Evolutionary conservation across 352 stramenopile genomes (phyloP).

Genomic region (Phytopythium oedochilum): DNA sequence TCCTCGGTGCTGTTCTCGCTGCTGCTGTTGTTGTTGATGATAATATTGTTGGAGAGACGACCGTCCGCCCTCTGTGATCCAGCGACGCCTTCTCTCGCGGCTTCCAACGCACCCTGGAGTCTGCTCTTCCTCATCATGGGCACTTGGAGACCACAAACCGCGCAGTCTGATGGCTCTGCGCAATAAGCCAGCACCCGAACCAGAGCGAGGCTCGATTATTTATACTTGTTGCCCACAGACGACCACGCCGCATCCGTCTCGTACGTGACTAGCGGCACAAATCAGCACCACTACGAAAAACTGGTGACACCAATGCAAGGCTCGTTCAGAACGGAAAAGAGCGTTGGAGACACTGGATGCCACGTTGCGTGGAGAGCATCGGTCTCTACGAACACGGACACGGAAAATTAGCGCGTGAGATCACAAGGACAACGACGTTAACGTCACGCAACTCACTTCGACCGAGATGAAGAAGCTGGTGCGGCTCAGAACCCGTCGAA

Average conservation of each 20-base stretch:
- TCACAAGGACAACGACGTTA: background rate
- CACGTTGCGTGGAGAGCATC: background rate
- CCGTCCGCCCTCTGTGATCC: no score
- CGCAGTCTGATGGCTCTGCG: no score
- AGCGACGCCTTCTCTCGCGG: background rate
- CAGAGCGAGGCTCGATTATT: background rate
- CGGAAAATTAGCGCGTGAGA: background rate
- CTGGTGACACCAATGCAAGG: background rate
- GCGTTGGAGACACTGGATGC: background rate
- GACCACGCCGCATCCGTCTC: no score
- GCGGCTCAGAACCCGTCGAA: background rate
- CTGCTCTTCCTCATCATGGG: background rate
- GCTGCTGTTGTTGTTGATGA: no score
- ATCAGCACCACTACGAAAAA: background rate
- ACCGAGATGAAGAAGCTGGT: background rate
- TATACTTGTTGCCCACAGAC: background rate
- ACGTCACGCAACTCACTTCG: background rate
- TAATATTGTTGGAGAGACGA: no score
- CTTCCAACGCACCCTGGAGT: background rate
- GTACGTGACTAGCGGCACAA: no score
- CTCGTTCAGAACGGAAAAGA: background rate
- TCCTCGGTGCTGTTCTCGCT: background rate
- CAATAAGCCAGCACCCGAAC: no score
- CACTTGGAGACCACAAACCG: no score
- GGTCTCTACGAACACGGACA: background rate